Conservation (phyloP, 495 filamentous ascomycete species). For the Glarea lozoyensis region DNA sequence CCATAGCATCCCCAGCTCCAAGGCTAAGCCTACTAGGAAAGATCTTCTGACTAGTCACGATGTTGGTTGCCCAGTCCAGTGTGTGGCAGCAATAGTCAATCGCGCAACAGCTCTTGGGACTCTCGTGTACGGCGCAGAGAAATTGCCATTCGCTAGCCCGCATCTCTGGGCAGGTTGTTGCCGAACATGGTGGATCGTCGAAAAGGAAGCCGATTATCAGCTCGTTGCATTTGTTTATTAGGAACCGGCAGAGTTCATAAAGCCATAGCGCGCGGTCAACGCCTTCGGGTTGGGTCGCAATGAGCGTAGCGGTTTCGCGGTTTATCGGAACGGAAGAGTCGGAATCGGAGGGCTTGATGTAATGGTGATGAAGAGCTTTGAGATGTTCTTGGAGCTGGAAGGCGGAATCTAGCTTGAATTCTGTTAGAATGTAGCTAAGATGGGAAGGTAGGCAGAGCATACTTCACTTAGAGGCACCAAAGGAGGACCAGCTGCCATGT, state of each 20-base stretch:
- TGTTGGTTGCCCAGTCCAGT: conserved; percentile 90
- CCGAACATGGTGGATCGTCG: conserved; percentile 79
- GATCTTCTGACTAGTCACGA: conserved; percentile 79
- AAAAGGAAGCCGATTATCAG: conserved; percentile 87
- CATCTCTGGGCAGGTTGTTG: conserved; percentile 91
- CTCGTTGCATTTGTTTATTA: conserved; percentile 86
- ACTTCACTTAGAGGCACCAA: conserved; percentile 78
- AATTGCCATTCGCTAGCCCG: conserved; percentile 98
- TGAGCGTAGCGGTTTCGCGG: conserved; percentile 57
- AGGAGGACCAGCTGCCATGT: conserved; percentile 89
- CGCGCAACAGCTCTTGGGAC: conserved; percentile 89
- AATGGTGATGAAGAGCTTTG: conserved; percentile 76
- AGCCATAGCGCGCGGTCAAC: conserved; percentile 86
- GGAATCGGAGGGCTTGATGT: conserved; percentile 56
- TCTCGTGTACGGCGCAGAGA: conserved; percentile 92
- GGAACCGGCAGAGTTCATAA: conserved; percentile 92
- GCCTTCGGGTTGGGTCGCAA: conserved; percentile 70
- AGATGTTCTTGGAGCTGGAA: conserved; percentile 99
- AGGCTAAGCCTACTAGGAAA: conserved; percentile 84
- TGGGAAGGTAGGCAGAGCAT: conserved; percentile 14
- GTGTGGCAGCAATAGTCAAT: conserved; percentile 99
- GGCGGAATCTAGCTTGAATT: conserved; percentile 71
- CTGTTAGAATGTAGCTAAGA: conserved; percentile 2
- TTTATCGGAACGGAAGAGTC: conserved; percentile 55
- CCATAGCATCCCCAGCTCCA: conserved; percentile 36